Evolutionary conservation across 352 stramenopile species (phyloP).

Genomic region (Phytophthora citricola): DNA sequence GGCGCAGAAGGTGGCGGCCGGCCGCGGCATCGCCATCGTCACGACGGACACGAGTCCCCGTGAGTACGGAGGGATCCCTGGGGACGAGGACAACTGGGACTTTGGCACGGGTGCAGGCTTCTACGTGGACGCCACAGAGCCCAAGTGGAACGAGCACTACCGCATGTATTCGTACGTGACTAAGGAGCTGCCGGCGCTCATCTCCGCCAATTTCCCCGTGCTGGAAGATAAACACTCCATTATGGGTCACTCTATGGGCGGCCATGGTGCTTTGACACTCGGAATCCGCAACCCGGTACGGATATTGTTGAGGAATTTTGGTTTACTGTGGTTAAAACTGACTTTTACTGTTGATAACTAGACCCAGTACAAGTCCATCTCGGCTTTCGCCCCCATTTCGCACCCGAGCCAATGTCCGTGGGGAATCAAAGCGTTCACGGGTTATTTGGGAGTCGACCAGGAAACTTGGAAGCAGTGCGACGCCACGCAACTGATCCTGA

Average conservation of each 20-base stretch:
- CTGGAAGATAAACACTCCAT: conserved; percentile 90
- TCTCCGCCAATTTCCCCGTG: conserved; percentile 88
- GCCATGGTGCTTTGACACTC: conserved; percentile 96
- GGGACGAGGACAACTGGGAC: conserved; percentile 96
- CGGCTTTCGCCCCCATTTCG: conserved; percentile 96
- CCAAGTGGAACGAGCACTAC: conserved; percentile 94
- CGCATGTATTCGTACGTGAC: conserved; percentile 98
- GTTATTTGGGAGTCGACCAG: conserved; percentile 95
- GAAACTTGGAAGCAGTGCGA: conserved; percentile 91
- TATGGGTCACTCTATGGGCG: conserved; percentile 97
- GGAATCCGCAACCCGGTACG: conserved; percentile 89
- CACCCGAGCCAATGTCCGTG: conserved; percentile 97
- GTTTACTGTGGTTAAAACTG: neutral
- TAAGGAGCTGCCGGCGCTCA: conserved; percentile 93
- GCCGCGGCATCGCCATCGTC: conserved; percentile 94
- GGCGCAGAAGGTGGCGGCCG: conserved; percentile 90
- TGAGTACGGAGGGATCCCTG: conserved; percentile 82
- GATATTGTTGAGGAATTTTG: neutral
- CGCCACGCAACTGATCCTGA: conserved; percentile 89
- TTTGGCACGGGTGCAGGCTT: conserved; percentile 97
- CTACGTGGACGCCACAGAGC: conserved; percentile 97
- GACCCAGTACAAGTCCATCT: conserved; percentile 93
- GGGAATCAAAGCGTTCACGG: conserved; percentile 98
- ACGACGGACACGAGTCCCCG: conserved; percentile 97
- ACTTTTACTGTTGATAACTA: conserved; percentile 23